Base-by-base conservation (phyloP, 2,329 filamentous ascomycete species). In the Colletotrichum plurivorum region DNA sequence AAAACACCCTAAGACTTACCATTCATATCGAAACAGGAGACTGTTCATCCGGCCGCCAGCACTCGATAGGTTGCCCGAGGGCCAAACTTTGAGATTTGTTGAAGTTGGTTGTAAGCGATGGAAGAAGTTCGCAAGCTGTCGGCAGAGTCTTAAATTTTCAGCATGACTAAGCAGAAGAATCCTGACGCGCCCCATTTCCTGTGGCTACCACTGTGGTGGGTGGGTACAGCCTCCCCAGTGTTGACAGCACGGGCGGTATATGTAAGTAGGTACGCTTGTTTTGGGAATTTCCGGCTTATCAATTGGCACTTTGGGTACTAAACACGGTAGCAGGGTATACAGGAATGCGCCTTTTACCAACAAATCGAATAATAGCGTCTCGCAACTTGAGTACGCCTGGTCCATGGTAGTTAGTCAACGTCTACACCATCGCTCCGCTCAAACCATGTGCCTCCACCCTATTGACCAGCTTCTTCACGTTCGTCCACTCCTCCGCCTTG, bases 401-500 rank as follows among this genome's bases (percentile, higher is more conserved):
- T 48, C 43, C 16, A 55, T 13, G 52, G 55, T 39, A 55, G 51
- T 41, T 39, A 60, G 51, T 41, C 56, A 59, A 46, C 46, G 25
- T 63, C 58, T 70, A 70, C 52, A 80, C 78, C 72, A 84, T 80
- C 18, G 81, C 81, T n/a, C 84, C 84, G 57, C 85, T 86, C 48
- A 84, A 78, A 2, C 85, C 84, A n/a, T 83, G 84, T 16, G 85
- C 85, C 80, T 97, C 95, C 69, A 95, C 82, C 75, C 92, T 89
- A 49, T 89, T 91, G 25, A 98, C 89, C 77, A 98, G 84, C 80
- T 94, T 95, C 89, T 98, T 98, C 73, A 99, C 93, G 43, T 89
- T 93, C 6, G 92, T 89, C 95, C 96, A 99, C 79, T 98, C 95
- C 76, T 99, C 96, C 60, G 90, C 90, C 78, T 93, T 92, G 46